These are phyloP conservation scores for Wickerhamiella domercqiae DNA, from an alignment of 805 yeast genomes.

Conservation along the genomic window DNA sequence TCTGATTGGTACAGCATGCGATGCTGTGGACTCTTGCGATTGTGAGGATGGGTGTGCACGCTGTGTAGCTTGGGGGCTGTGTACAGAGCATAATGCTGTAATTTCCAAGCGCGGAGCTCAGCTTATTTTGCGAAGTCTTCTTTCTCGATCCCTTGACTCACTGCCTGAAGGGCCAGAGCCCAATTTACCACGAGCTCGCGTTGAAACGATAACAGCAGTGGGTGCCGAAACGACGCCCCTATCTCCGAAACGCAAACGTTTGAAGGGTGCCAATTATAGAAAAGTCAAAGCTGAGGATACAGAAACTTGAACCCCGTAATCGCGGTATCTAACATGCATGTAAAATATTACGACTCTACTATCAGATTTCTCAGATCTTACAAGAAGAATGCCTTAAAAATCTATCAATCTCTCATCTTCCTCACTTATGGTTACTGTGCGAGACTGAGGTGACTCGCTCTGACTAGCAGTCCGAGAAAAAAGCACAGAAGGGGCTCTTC, in stretches of 20 bases:
- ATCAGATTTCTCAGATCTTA: too few relatives aligned
- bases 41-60: constrained; percentile 57
- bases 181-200: constrained; percentile 14
- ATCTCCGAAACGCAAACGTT: neutral
- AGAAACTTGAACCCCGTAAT: too few relatives aligned
- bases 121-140: constrained; percentile 45
- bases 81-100: constrained; percentile 70
- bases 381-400: too few relatives aligned
- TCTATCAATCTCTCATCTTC: constrained; percentile 15
- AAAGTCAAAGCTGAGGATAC: too few relatives aligned
- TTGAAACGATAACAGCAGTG: constrained; percentile 10
- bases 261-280: too few relatives aligned
- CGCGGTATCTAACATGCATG: too few relatives aligned
- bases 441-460: neutral
- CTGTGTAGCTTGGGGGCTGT: constrained; percentile 71
- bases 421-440: constrained; percentile 2
- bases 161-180: constrained; percentile 25
- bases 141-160: constrained; percentile 38
- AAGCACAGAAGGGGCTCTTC: neutral
- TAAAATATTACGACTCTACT: too few relatives aligned
- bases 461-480: neutral
- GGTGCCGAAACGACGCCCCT: constrained; percentile 3
- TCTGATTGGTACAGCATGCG: constrained; percentile 44
- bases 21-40: constrained; percentile 46
- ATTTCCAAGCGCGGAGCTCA: constrained; percentile 76